A percentile compares a stretch with the other conserved stretches of the same genome.
These are phyloP conservation scores for Diaporthe longicolla DNA, from an alignment of 2,329 filamentous ascomycete species.

Conservation along the genomic window DNA sequence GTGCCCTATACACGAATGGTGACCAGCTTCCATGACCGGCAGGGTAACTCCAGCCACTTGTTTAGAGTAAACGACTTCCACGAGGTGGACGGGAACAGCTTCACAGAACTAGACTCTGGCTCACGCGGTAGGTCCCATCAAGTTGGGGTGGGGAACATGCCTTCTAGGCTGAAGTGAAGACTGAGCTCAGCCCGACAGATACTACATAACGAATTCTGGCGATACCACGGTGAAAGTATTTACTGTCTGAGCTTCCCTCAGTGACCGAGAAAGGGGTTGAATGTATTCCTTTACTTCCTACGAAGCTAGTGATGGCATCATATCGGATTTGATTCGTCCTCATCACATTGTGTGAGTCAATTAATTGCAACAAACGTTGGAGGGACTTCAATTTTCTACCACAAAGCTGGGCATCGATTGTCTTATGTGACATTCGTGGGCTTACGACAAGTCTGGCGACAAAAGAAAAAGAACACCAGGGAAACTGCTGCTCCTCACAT, in stretches of 20 bases:
- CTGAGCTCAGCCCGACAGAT: too few relatives aligned
- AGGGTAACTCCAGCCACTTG: neutral
- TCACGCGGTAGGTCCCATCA: neutral
- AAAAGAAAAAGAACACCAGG: neutral
- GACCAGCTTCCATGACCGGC: neutral
- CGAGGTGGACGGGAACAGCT: neutral
- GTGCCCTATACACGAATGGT: neutral
- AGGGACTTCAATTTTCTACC: neutral
- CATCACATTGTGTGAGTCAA: too few relatives aligned
- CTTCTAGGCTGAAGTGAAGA: too few relatives aligned
- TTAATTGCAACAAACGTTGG: neutral
- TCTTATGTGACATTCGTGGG: too few relatives aligned
- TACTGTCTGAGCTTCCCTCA: too few relatives aligned
- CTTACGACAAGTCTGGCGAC: neutral
- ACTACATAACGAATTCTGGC: neutral
- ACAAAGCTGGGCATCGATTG: neutral
- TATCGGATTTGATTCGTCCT: too few relatives aligned
- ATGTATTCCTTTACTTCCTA: neutral
- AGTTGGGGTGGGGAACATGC: too few relatives aligned
- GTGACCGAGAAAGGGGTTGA: neutral
- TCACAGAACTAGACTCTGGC: neutral
- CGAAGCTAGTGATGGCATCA: neutral
- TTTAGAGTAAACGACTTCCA: neutral
- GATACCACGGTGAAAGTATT: neutral
- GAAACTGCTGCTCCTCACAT: neutral